Evolutionary conservation across 2,329 filamentous ascomycete species (phyloP), one percentile per base, ranked within the genome.

Genomic region (Aspergillus sp.): DNA sequence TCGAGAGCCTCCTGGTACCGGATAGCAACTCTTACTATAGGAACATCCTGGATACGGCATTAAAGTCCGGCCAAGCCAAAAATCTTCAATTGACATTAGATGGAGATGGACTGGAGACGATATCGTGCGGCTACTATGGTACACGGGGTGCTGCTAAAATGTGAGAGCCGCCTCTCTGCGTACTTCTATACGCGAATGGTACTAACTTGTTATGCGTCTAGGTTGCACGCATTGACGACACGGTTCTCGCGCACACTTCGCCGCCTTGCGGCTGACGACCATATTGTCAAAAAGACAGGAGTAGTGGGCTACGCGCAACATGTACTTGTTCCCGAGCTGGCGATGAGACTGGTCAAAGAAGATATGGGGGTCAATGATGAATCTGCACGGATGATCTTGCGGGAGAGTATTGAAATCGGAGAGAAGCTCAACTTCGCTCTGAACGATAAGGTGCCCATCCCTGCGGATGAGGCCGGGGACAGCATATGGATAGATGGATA

Each of bases 121-220:
- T 87, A 25, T 85, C 82, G 3, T 88, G 88, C 9, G 91, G 91
- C 0, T 96, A 96, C 71, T 96, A 96, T 71, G 91, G 91, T 1
- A 81, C 86, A 2, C 82, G 86, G 17, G 91, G 91, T 1, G 78
- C 88, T 47, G 82, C 83, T 45, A 73, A 81, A 47, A 89, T 96
- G 81, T 88, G 84, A 42, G 86, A 50, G 17, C n/a, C n/a, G 34
- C 16, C 34, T 38, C 16, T 38, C 34, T 38, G 14, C 34, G 11
- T 38, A 17, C 11, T 38, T 38, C n/a, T 29, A 7, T 29, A 29
- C 5, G 9, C 25, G 5, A 10, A 29, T 29, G 25, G 9, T 11
- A 7, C 25, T 29, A 29, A 29, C 11, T 29, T 17, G 19, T 19
- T 32, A 19, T 38, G 21, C 40, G 7, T 29, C 34, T 45, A 78